Conservation (phyloP, 2,329 filamentous ascomycete species). For the Leptodontidium sp. region DNA sequence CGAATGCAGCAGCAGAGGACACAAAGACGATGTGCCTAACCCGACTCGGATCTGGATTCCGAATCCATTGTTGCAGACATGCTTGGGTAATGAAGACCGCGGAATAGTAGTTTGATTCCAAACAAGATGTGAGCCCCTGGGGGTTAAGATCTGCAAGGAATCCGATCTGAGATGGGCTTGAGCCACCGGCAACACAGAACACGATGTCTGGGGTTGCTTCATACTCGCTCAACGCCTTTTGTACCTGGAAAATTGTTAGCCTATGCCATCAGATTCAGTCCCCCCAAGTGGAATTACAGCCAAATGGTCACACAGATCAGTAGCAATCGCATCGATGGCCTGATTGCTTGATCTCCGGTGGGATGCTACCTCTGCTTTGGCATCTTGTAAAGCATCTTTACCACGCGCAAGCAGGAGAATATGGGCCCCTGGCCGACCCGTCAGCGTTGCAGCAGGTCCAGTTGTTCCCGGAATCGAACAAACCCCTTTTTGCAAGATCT, state of each 20-base stretch:
- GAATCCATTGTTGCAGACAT: slow-evolving; percentile 26
- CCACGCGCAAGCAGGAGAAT: slow-evolving; percentile 25
- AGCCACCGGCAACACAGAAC: slow-evolving; percentile 29
- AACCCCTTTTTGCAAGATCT: slow-evolving; percentile 23
- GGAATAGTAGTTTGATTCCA: slow-evolving; percentile 27
- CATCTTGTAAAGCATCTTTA: slow-evolving; percentile 15
- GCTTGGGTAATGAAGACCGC: slow-evolving; percentile 26
- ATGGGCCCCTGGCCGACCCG: slow-evolving; percentile 12
- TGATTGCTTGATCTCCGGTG: slow-evolving; percentile 19
- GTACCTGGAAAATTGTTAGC: slow-evolving; percentile 15
- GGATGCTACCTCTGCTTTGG: slow-evolving; percentile 20
- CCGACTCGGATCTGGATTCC: slow-evolving; percentile 14
- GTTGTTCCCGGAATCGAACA: not conserved
- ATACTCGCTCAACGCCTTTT: slow-evolving; percentile 1
- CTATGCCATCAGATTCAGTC: not conserved
- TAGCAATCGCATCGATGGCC: slow-evolving; percentile 17
- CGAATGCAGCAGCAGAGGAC: slow-evolving; percentile 27
- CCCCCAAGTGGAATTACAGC: slow-evolving; percentile 14
- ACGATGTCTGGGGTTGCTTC: slow-evolving; percentile 20
- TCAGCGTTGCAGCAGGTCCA: slow-evolving; percentile 15
- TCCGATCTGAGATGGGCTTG: slow-evolving; percentile 26
- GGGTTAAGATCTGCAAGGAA: slow-evolving; percentile 28
- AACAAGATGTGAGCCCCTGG: slow-evolving; percentile 24
- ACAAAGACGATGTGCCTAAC: slow-evolving; percentile 27
- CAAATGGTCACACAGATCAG: slow-evolving; percentile 15